Evolutionary conservation across 305 asterid species (phyloP).

Genomic region (Fraxinus dipetala): DNA sequence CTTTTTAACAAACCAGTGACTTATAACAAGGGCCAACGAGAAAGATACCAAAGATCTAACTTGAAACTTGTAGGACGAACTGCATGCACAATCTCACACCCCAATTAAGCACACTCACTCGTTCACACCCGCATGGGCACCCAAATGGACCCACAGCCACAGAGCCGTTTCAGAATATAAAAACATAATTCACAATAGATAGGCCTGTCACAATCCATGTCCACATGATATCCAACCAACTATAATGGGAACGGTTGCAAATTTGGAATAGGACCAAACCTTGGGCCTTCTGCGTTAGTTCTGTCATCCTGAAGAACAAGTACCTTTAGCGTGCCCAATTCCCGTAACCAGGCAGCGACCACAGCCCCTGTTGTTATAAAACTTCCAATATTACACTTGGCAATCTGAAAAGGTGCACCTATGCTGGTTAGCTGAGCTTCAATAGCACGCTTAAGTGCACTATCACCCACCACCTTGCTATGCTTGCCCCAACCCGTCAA

Average conservation of each 20-base stretch:
- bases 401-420: slow-evolving; percentile 74
- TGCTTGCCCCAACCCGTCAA: slow-evolving; percentile 98
- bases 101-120: background rate
- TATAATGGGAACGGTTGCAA: slow-evolving; percentile 36
- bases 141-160: background rate
- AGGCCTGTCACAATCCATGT: slow-evolving; percentile 7
- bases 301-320: slow-evolving; percentile 74
- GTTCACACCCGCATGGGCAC: background rate
- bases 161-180: background rate
- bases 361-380: slow-evolving; percentile 70
- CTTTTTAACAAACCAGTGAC: background rate
- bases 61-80: background rate
- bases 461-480: slow-evolving; percentile 83
- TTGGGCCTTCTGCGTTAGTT: slow-evolving; percentile 27
- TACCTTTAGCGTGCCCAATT: slow-evolving; percentile 67
- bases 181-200: slow-evolving; percentile 27
- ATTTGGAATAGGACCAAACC: slow-evolving; percentile 30
- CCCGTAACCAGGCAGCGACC: slow-evolving; percentile 77
- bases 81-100: background rate
- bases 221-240: slow-evolving; percentile 19
- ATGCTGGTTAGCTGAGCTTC: slow-evolving; percentile 17
- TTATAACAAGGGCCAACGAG: background rate
- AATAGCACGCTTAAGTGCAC: slow-evolving; percentile 50
- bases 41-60: background rate
- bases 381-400: slow-evolving; percentile 78